Base-by-base conservation (phyloP, 305 asterid species). In the Coffea humblotiana region DNA sequence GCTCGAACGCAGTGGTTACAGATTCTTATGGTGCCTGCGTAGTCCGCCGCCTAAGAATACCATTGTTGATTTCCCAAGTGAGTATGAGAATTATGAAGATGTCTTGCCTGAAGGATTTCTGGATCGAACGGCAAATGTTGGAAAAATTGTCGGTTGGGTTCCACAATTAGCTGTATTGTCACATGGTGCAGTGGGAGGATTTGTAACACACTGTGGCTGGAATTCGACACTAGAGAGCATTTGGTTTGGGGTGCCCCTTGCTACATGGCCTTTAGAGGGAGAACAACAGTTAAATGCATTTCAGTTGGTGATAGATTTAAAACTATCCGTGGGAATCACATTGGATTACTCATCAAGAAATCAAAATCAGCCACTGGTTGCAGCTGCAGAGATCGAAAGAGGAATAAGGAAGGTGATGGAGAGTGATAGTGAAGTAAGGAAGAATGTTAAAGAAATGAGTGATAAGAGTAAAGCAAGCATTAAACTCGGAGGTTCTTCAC, bases 181-280 rank as follows among this genome's bases (percentile, higher is more conserved):
- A 3, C 91, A 91, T 6, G 71, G 68, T 21, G 88, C 95, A 0
- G 85, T 89, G n/a, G 95, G 96, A 0, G 94, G 97, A 0, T 93
- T 93, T 69, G 88, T 93, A 2, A 91, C 94, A 18, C 98, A 92
- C 61, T 93, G 98, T 23, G 97, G 97, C 1, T 93, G 97, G 98
- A 93, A 93, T 65, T 93, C 96, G 7, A 88, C 84, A 76, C 76
- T 92, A 75, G 96, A 92, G 85, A 91, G 97, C 80, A 23, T 92
- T 45, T 92, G 92, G 94, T 89, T 84, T 29, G 96, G 98, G 13
- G 92, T 93, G 52, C 92, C 93, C 0, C 73, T 92, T 15, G 98
- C 92, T 1, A 88, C 97, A 2, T 92, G 96, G 97, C 98, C 98
- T 9, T 71, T 92, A 85, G 87, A 89, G 60, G 80, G 95, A 1